A percentile compares a stretch with the other conserved stretches of the same genome.
These are phyloP conservation scores for Lithohypha guttulata DNA, from an alignment of 2,329 filamentous ascomycete species.

Conservation along the genomic window DNA sequence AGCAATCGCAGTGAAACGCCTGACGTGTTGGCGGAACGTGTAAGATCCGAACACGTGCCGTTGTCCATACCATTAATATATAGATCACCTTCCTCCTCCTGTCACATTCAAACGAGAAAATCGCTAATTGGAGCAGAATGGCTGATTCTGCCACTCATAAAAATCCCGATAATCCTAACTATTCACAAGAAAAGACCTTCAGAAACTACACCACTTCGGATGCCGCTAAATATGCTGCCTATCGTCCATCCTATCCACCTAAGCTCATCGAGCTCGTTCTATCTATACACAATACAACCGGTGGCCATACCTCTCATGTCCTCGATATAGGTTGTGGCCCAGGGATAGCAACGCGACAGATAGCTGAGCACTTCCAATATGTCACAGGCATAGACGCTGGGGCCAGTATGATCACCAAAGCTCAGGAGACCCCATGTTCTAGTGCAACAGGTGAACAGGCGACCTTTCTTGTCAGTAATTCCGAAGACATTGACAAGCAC, in stretches of 20 bases:
- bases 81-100: too few species aligned
- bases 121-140: too few species aligned
- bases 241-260: slow-evolving; percentile 35
- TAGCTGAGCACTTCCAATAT: slow-evolving; percentile 38
- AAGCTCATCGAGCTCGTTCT: slow-evolving; percentile 40
- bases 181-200: slow-evolving; percentile 34
- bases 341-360: slow-evolving; percentile 37
- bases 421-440: slow-evolving; percentile 28
- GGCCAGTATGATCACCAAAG: slow-evolving; percentile 43
- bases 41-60: too few species aligned
- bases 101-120: too few species aligned
- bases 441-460: slow-evolving; percentile 26
- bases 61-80: too few species aligned
- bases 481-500: slow-evolving; percentile 35
- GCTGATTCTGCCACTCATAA: not conserved
- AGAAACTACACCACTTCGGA: slow-evolving; percentile 35
- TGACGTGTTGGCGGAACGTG: too few species aligned
- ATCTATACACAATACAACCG: slow-evolving; percentile 37
- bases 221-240: slow-evolving; percentile 35
- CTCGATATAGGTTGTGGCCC: slow-evolving; percentile 50
- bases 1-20: too few species aligned
- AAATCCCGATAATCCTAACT: not conserved
- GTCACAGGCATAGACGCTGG: slow-evolving; percentile 44
- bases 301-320: slow-evolving; percentile 34
- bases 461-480: slow-evolving; percentile 33